phyloP scores from a whole-genome alignment of 176 grass and related monocot species.

The Carex myosuroides region DNA sequence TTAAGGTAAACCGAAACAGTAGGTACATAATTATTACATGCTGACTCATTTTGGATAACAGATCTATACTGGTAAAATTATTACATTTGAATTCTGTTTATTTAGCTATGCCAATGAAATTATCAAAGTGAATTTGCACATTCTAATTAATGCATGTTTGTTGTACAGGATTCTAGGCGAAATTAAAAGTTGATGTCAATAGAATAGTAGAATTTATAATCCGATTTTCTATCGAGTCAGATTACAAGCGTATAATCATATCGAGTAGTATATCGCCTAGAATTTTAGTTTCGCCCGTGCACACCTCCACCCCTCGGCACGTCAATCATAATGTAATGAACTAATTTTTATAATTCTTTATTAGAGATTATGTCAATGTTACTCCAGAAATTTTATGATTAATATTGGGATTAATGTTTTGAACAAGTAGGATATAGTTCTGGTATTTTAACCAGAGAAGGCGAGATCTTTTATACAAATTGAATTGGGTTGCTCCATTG shows the following conservation, averaged over 20 bases:
- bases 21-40: neutral
- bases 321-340: no score
- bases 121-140: neutral
- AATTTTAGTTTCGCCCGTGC: no score
- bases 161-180: neutral
- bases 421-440: constrained; percentile 67
- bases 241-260: no score
- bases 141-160: neutral
- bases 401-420: neutral
- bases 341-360: no score
- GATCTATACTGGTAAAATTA: neutral
- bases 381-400: neutral
- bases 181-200: neutral
- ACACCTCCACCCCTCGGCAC: no score
- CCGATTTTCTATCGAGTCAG: no score
- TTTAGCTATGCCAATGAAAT: neutral
- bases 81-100: neutral
- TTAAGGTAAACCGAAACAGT: neutral
- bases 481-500: constrained; percentile 77
- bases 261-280: no score
- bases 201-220: no score
- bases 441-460: constrained; percentile 81
- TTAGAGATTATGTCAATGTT: neutral
- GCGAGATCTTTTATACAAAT: constrained; percentile 69
- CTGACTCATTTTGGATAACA: neutral